A percentile compares a stretch with the other conserved stretches of the same genome.
Evolutionary conservation across 208 protist species (phyloP).

Genomic region (Acanthamoeba royreba): DNA sequence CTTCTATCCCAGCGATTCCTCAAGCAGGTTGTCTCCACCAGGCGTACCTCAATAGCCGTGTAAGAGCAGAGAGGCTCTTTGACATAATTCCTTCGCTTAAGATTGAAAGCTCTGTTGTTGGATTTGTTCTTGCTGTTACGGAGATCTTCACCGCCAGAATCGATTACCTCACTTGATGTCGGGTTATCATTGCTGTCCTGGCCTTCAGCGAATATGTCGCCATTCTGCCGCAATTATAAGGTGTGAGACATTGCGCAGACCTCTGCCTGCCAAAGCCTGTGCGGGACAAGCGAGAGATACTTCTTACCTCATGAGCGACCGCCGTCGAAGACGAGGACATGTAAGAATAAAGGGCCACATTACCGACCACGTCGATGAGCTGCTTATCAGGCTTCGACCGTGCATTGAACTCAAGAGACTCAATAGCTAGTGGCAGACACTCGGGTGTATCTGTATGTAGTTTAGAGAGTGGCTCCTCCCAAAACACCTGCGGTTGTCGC

Average conservation of each 20-base stretch:
- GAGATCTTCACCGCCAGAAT: no score
- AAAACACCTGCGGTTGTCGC: not conserved
- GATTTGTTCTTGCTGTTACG: not conserved
- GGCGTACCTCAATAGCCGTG: not conserved
- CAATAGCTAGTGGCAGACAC: not conserved
- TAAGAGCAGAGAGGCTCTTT: conserved; percentile 22
- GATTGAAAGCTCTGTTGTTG: not conserved
- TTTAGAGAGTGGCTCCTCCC: not conserved
- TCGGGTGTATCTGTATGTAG: not conserved
- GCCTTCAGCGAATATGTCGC: not conserved
- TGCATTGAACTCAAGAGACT: not conserved
- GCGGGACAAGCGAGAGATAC: not conserved
- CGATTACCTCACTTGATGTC: not conserved
- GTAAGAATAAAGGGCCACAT: not conserved
- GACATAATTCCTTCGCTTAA: not conserved
- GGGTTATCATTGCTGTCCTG: not conserved
- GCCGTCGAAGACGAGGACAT: not conserved
- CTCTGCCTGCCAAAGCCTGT: not conserved
- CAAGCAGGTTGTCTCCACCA: not conserved
- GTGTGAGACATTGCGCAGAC: not conserved
- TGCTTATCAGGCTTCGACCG: not conserved
- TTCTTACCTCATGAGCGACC: not conserved
- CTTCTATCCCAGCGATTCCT: not conserved
- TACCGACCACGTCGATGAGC: not conserved
- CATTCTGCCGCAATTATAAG: not conserved